These are phyloP conservation scores for Quercus ilex DNA, from an alignment of 306 rosid genomes.

Conservation along the genomic window DNA sequence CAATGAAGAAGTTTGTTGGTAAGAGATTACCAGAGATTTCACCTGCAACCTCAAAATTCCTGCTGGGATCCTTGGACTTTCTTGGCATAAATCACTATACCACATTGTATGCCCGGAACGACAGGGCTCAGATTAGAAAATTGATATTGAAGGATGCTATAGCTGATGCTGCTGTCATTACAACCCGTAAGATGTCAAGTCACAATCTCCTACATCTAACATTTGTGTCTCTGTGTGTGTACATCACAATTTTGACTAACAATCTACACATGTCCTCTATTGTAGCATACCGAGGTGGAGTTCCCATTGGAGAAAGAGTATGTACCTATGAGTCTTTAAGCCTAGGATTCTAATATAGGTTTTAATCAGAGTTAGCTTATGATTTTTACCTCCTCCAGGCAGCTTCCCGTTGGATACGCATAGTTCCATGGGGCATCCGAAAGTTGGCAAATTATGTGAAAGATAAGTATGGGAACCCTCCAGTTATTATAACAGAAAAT, in stretches of 20 bases:
- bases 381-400: constrained; percentile 47
- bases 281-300: constrained; percentile 59
- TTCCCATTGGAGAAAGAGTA: constrained; percentile 87
- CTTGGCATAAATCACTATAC: constrained; percentile 89
- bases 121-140: constrained; percentile 57
- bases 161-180: constrained; percentile 77
- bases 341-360: constrained; percentile 10
- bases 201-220: not conserved
- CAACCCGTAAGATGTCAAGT: constrained; percentile 54
- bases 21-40: constrained; percentile 74
- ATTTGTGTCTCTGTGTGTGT: too few species aligned
- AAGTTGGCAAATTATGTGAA: constrained; percentile 65
- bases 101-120: constrained; percentile 74
- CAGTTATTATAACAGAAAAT: constrained; percentile 76
- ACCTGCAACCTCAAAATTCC: constrained; percentile 34
- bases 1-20: constrained; percentile 68
- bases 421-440: constrained; percentile 93
- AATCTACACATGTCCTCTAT: constrained; percentile 18
- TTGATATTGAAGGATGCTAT: constrained; percentile 62
- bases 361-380: constrained; percentile 18
- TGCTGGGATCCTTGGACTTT: constrained; percentile 71
- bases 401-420: constrained; percentile 77
- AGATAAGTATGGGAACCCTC: constrained; percentile 60
- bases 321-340: constrained; percentile 15
- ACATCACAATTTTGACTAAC: constrained; percentile 5